Percentiles rank a stretch among this genome's conserved stretches.
phyloP scores from a whole-genome alignment of 1,284 basidiomycete genomes.

The Rugiboletus extremiorientalis region DNA sequence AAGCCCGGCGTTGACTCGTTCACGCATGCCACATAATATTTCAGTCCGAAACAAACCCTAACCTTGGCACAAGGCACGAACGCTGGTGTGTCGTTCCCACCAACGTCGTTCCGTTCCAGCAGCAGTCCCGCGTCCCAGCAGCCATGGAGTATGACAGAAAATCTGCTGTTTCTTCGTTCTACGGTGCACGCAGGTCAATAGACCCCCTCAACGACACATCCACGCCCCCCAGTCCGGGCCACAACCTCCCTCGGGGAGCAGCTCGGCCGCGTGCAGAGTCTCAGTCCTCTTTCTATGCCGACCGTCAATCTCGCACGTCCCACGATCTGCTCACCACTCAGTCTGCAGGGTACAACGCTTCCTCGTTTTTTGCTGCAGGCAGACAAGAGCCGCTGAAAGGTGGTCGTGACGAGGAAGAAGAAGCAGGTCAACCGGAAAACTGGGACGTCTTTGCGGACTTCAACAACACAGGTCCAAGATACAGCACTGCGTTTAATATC shows the following conservation, averaged over 20 bases:
- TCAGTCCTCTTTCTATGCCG: constrained; percentile 62
- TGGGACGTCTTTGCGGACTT: constrained; percentile 92
- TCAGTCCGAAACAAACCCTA: constrained; percentile 25
- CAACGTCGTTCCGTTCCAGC: neutral
- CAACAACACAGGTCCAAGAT: constrained; percentile 83
- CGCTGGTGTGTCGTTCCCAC: constrained; percentile 27
- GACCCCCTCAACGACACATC: constrained; percentile 57
- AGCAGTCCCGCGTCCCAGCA: too few relatives aligned
- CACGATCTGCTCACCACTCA: constrained; percentile 44
- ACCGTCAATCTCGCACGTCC: constrained; percentile 39
- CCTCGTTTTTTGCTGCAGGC: constrained; percentile 62
- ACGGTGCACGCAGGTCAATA: constrained; percentile 59
- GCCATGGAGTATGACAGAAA: constrained; percentile 61
- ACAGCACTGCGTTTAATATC: constrained; percentile 59
- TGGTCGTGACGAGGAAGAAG: constrained; percentile 59
- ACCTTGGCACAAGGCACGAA: constrained; percentile 21
- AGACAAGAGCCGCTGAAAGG: constrained; percentile 73
- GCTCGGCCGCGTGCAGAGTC: constrained; percentile 55
- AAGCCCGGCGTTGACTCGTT: too few relatives aligned
- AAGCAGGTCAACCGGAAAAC: constrained; percentile 43
- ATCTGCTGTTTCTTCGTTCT: constrained; percentile 75
- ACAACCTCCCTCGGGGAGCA: constrained; percentile 26
- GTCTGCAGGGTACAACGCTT: constrained; percentile 66
- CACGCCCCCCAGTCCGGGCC: neutral
- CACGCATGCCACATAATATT: too few relatives aligned